phyloP scores from a whole-genome alignment of 1,284 basidiomycete species.

The Naganishia liquefaciens region DNA sequence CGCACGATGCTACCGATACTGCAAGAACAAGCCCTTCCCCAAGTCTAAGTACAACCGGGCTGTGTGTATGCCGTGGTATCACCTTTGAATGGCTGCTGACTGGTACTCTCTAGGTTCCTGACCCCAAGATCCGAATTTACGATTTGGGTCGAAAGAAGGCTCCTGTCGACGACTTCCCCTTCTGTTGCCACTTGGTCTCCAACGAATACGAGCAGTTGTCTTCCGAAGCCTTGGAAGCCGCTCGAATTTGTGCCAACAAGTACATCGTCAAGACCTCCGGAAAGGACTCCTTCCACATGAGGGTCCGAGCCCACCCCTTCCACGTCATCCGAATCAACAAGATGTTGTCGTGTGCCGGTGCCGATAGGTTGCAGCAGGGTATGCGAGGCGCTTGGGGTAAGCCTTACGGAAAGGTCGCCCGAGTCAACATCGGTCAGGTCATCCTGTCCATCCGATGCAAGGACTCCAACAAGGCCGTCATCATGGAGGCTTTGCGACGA shows the following conservation, averaged over 20 bases:
- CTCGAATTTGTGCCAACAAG: constrained; percentile 99
- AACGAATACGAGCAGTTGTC: constrained; percentile 99
- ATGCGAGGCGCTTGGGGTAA: constrained; percentile 99
- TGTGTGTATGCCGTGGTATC: constrained; percentile 68
- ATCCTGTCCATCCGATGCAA: constrained; percentile 94
- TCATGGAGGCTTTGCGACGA: constrained; percentile 94
- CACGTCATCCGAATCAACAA: constrained; percentile 99
- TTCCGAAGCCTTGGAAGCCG: constrained; percentile 94
- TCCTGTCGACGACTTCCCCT: constrained; percentile 95
- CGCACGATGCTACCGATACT: constrained; percentile 94
- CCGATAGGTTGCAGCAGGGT: constrained; percentile 95
- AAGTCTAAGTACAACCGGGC: constrained; percentile 98
- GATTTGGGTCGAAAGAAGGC: constrained; percentile 95
- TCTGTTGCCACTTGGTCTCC: constrained; percentile 93
- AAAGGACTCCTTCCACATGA: constrained; percentile 98
- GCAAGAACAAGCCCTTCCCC: constrained; percentile 90
- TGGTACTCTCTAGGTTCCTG: constrained; percentile 19
- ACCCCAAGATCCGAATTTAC: constrained; percentile 74
- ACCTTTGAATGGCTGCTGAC: neutral
- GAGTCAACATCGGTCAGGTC: constrained; percentile 69
- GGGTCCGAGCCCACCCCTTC: constrained; percentile 97
- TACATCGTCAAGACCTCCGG: constrained; percentile 98
- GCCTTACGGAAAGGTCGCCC: constrained; percentile 67
- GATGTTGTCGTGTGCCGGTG: constrained; percentile 99
- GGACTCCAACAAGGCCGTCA: constrained; percentile 81